These are phyloP conservation scores for Cutaneotrichosporon dermatis DNA, from an alignment of 1,284 basidiomycete species.

Conservation along the genomic window DNA sequence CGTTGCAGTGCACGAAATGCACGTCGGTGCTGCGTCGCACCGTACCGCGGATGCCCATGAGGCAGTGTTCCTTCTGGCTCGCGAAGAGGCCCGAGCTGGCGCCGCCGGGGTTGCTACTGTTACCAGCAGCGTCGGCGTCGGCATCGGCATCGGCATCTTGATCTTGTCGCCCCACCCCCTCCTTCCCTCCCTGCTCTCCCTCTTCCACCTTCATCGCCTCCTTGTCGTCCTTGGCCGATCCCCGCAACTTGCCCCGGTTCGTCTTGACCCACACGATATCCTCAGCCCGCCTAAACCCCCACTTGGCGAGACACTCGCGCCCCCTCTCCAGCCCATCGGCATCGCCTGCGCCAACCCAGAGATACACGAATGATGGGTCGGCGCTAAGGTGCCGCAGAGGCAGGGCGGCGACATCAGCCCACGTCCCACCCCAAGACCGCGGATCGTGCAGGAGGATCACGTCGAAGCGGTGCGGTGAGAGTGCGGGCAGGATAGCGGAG, in stretches of 20 bases:
- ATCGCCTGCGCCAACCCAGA: constrained; percentile 93
- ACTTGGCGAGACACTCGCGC: constrained; percentile 80
- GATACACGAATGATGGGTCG: constrained; percentile 87
- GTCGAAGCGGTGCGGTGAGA: constrained; percentile 63
- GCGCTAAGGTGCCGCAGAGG: constrained; percentile 80
- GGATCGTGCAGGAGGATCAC: constrained; percentile 89
- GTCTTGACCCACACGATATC: constrained; percentile 97
- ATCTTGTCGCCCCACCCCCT: too few species aligned
- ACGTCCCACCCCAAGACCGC: constrained; percentile 63
- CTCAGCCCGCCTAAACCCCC: constrained; percentile 94
- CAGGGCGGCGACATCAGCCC: constrained; percentile 73
- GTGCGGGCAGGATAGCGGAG: constrained; percentile 3
- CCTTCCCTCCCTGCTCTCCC: too few species aligned
- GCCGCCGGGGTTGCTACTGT: not conserved
- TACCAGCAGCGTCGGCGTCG: not conserved
- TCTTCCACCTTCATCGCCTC: too few species aligned
- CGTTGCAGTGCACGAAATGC: constrained; percentile 97
- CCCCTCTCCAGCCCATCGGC: constrained; percentile 88
- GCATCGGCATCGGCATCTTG: not conserved
- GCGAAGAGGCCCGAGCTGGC: constrained; percentile 57
- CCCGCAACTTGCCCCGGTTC: constrained; percentile 53
- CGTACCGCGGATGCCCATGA: constrained; percentile 98
- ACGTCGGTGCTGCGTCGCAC: constrained; percentile 88
- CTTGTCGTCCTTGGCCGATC: too few species aligned
- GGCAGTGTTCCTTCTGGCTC: constrained; percentile 88